Conservation (phyloP, 768 basidiomycete species). For the Termitomyces sp. region DNA sequence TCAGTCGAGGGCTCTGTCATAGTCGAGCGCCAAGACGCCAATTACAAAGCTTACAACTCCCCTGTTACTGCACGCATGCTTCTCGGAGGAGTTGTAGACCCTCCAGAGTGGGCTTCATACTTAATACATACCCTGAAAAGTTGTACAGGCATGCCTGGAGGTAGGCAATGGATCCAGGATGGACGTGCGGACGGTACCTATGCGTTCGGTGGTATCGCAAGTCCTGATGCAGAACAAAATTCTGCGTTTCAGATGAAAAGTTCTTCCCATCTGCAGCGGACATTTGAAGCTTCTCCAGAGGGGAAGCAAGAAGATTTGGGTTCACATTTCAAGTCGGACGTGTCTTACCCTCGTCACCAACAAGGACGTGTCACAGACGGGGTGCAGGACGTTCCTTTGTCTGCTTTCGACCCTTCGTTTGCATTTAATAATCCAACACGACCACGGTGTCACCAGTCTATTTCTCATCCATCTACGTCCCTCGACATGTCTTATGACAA, state of each 20-base stretch:
- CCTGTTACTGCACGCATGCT: constrained; percentile 76
- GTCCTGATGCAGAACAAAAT: constrained; percentile 28
- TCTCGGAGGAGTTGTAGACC: constrained; percentile 68
- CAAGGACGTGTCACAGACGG: constrained; percentile 20
- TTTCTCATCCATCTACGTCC: constrained; percentile 19
- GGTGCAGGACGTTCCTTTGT: constrained; percentile 23
- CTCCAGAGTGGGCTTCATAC: constrained; percentile 74
- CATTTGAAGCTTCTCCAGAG: constrained; percentile 46
- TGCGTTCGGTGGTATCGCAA: constrained; percentile 52
- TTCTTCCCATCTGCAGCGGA: constrained; percentile 12
- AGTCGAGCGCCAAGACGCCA: constrained; percentile 91
- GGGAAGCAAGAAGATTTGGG: constrained; percentile 41
- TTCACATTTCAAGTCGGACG: constrained; percentile 44
- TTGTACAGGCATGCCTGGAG: constrained; percentile 66
- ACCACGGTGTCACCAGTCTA: constrained; percentile 21
- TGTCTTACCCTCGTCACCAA: constrained; percentile 16
- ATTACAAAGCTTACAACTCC: constrained; percentile 71
- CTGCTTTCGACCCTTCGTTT: constrained; percentile 37
- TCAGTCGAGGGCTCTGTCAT: constrained; percentile 88
- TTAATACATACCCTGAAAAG: constrained; percentile 72
- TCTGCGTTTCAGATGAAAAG: constrained; percentile 37
- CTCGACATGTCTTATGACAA: constrained; percentile 7
- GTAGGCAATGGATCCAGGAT: constrained; percentile 63
- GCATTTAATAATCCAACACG: constrained; percentile 32
- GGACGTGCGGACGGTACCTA: constrained; percentile 37